Evolutionary conservation across 352 stramenopile genomes (phyloP).

Genomic region (Pythium aristosporum): DNA sequence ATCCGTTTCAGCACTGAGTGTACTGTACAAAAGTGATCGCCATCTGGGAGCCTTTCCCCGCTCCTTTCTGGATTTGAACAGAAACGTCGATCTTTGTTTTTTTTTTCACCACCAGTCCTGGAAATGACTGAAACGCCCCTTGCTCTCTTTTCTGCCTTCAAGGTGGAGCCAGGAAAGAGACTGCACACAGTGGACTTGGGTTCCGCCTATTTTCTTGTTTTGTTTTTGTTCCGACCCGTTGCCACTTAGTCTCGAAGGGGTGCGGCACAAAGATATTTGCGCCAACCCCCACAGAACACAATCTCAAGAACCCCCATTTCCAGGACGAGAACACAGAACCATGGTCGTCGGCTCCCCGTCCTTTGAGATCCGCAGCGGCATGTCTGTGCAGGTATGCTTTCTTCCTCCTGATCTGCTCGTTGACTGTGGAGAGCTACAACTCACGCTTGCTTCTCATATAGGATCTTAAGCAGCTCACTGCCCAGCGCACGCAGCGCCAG

Average conservation of each 20-base stretch:
- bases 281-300: slow-evolving; percentile 6
- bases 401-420: not conserved
- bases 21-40: slow-evolving; percentile 8
- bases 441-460: slow-evolving; percentile 13
- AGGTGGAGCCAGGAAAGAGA: slow-evolving; percentile 7
- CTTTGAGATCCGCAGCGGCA: slow-evolving; percentile 79
- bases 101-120: not conserved
- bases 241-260: slow-evolving; percentile 20
- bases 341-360: slow-evolving; percentile 22
- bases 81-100: slow-evolving; percentile 14
- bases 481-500: slow-evolving; percentile 61
- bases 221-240: slow-evolving; percentile 24
- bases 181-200: slow-evolving; percentile 18
- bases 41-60: slow-evolving; percentile 21
- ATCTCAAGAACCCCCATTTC: not conserved
- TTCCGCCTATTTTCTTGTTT: slow-evolving; percentile 14
- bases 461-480: slow-evolving; percentile 81
- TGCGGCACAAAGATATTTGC: slow-evolving; percentile 28
- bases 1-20: slow-evolving; percentile 14
- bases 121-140: slow-evolving; percentile 23
- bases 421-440: not conserved
- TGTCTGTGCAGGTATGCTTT: slow-evolving; percentile 68
- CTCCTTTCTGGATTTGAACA: slow-evolving; percentile 6
- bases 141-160: slow-evolving; percentile 8
- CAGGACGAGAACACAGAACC: not conserved